These are phyloP conservation scores for Ascochyta pisi DNA, from an alignment of 2,329 filamentous ascomycete genomes.

Conservation along the genomic window DNA sequence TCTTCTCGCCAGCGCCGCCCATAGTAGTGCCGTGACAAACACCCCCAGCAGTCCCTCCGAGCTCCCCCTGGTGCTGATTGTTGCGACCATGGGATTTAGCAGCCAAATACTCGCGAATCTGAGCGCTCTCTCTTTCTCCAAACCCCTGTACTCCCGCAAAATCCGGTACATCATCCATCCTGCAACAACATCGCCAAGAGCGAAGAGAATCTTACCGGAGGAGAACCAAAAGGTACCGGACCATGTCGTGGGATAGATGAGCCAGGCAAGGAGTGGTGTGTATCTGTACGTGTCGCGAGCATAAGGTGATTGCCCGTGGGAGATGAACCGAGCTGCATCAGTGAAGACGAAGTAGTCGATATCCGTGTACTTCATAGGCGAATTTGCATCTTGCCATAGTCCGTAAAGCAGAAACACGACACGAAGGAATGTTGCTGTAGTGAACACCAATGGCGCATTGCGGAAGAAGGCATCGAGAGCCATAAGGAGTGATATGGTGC, in stretches of 20 bases:
- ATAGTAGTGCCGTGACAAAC: constrained; percentile 81
- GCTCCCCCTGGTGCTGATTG: constrained; percentile 93
- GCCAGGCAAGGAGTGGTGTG: constrained; percentile 90
- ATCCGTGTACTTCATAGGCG: constrained; percentile 95
- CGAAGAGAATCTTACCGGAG: constrained; percentile 88
- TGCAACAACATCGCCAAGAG: constrained; percentile 79
- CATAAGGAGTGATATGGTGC: constrained; percentile 20
- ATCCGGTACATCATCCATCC: constrained; percentile 76
- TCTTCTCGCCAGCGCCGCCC: constrained; percentile 74
- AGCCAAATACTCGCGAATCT: constrained; percentile 89
- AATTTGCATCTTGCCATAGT: constrained; percentile 88
- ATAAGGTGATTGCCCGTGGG: constrained; percentile 77
- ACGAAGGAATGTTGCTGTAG: constrained; percentile 67
- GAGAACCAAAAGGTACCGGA: constrained; percentile 70
- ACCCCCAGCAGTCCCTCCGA: constrained; percentile 90
- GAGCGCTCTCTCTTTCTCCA: constrained; percentile 61
- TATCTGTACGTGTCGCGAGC: constrained; percentile 94
- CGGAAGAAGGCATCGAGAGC: constrained; percentile 43
- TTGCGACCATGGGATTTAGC: constrained; percentile 96
- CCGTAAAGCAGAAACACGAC: constrained; percentile 81
- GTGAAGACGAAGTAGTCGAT: constrained; percentile 99
- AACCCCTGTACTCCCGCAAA: constrained; percentile 50
- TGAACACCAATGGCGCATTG: constrained; percentile 49
- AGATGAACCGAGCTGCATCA: constrained; percentile 82
- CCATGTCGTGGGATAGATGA: constrained; percentile 81